Conservation (phyloP, 495 filamentous ascomycete genomes). For the Elaphomyces granulatus region DNA sequence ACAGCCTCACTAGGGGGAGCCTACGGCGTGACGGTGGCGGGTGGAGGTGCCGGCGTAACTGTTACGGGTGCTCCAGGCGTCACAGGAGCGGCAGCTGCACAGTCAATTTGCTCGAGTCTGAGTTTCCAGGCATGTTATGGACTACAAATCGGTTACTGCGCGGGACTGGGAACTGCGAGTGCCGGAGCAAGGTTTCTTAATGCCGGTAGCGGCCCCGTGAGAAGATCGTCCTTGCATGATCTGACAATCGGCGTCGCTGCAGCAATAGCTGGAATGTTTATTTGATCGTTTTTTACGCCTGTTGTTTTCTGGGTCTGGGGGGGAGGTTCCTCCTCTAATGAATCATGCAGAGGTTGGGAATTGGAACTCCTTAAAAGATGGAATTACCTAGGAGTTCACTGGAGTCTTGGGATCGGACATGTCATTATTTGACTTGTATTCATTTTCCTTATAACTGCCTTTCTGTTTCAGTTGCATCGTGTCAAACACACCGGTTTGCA, state of each 20-base stretch:
- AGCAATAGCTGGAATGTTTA: conserved; percentile 31
- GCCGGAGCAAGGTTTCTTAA: conserved; percentile 14
- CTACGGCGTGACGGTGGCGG: conserved; percentile 32
- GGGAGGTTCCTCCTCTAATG: conserved; percentile 2
- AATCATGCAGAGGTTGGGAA: background rate
- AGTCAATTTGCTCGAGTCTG: conserved; percentile 51
- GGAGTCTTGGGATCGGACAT: too few relatives aligned
- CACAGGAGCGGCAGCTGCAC: conserved; percentile 33
- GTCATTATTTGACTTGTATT: too few relatives aligned
- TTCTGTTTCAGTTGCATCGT: too few relatives aligned
- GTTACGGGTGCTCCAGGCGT: conserved; percentile 41
- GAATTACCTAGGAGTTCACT: too few relatives aligned
- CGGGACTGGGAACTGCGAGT: conserved; percentile 21
- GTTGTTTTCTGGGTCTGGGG: conserved; percentile 2
- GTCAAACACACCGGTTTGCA: too few relatives aligned
- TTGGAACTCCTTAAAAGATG: too few relatives aligned
- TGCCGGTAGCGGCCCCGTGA: conserved; percentile 15
- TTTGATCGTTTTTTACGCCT: conserved; percentile 15
- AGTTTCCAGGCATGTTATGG: conserved; percentile 46
- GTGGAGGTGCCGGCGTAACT: conserved; percentile 43
- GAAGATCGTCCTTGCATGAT: conserved; percentile 23
- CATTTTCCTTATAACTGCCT: too few relatives aligned
- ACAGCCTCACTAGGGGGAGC: conserved; percentile 40
- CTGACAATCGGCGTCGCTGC: conserved; percentile 27
- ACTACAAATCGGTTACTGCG: conserved; percentile 40